Evolutionary conservation across 345 rosid genomes (phyloP), one percentile per base, ranked within the genome.

Genomic region (Psidium friedrichsthalianum): DNA sequence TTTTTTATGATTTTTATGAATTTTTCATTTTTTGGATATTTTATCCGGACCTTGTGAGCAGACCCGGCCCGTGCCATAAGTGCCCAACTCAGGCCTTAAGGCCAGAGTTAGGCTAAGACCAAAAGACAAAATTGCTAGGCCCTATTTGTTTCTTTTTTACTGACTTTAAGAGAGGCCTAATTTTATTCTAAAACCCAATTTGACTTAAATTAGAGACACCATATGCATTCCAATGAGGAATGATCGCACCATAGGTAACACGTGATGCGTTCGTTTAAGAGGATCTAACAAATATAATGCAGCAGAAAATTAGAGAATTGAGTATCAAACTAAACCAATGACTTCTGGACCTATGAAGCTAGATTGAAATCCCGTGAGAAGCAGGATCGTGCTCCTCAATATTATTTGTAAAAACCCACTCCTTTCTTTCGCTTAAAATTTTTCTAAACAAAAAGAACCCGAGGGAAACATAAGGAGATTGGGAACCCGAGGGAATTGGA

Each of bases 201-300:
- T n/a, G n/a, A 95, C 91, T 99, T 98, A 83, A 82, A 90, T 82
- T 12, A 20, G 14, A 59, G 16, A 56, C 47, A 82, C 25, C 20
- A 25, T 11, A 84, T 40, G 25, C 21, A 9, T 11, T 40, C 27
- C n/a, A 55, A 78, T 22, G 21, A 69, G 78, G 47, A 69, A 69
- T 20, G 47, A 69, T 18, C 12, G 40, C 78, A 69, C 2, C 12
- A 36, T 11, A 69, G 21, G 78, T 36, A 18, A 69, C 22, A 32
- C 3, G 12, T 1, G 13, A 40, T 36, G 40, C 25, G 11, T 8
- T 69, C 47, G 14, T 18, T 4, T 32, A 64, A 32, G 78, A 64
- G 76, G 76, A 64, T 64, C 78, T 22, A 32, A 64, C 3, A 10
- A 69, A 69, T 44, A 32, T 69, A 69, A 69, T 32, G 78, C 24